A percentile compares a stretch with the other conserved stretches of the same genome.
These are phyloP conservation scores for Eucommia ulmoides DNA, from an alignment of 257 asterid genomes.

Conservation along the genomic window DNA sequence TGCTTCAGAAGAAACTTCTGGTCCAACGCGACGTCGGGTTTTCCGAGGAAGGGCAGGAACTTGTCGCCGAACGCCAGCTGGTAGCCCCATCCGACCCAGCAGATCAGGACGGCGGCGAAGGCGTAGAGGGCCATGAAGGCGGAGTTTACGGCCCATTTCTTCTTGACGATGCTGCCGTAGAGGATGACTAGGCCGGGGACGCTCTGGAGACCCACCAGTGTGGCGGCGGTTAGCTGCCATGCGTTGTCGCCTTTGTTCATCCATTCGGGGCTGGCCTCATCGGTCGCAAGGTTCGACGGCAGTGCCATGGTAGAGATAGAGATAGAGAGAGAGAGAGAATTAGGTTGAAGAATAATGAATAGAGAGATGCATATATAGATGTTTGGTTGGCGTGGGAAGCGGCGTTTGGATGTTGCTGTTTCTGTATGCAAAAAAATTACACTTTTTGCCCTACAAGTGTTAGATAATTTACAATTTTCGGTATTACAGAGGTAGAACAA, in stretches of 20 bases:
- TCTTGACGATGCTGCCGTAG: slow-evolving; percentile 59
- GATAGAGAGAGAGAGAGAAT: too few species aligned
- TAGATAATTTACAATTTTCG: too few species aligned
- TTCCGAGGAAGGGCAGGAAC: slow-evolving; percentile 50
- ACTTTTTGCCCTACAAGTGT: too few species aligned
- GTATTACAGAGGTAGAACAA: too few species aligned
- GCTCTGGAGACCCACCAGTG: slow-evolving; percentile 51
- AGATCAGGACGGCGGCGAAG: slow-evolving; percentile 45
- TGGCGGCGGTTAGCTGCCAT: slow-evolving; percentile 59
- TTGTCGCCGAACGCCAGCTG: slow-evolving; percentile 40
- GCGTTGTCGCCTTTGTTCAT: slow-evolving; percentile 63
- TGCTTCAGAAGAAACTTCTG: slow-evolving; percentile 25
- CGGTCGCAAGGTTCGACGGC: slow-evolving; percentile 17
- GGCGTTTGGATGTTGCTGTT: too few species aligned
- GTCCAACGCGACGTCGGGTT: slow-evolving; percentile 31
- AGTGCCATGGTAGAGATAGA: too few species aligned
- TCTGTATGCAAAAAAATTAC: too few species aligned
- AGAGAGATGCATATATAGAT: too few species aligned
- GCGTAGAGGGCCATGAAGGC: slow-evolving; percentile 72
- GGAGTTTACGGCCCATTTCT: slow-evolving; percentile 68
- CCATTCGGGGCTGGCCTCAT: slow-evolving; percentile 34
- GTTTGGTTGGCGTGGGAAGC: too few species aligned
- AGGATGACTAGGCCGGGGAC: slow-evolving; percentile 55
- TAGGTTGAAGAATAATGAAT: too few species aligned
- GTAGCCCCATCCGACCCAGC: slow-evolving; percentile 72